Evolutionary conservation across 805 yeast species (phyloP).

Genomic region (Soucietia sequanensis): DNA sequence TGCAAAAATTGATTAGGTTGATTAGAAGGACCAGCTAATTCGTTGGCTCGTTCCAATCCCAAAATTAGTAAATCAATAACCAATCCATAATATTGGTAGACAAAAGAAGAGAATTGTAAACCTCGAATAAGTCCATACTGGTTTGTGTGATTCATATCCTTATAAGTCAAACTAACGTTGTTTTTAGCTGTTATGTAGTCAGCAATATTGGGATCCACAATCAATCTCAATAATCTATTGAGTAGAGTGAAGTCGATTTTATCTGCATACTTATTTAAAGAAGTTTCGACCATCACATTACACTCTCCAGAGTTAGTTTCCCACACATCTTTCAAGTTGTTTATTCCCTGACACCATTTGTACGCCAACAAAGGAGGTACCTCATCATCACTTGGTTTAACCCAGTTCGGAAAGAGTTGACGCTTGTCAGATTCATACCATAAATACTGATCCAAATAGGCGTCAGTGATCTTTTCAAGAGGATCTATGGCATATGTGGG

Average conservation of each 20-base stretch:
- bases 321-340: constrained; percentile 80
- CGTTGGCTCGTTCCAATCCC: constrained; percentile 84
- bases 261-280: constrained; percentile 69
- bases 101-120: constrained; percentile 84
- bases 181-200: constrained; percentile 93
- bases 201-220: constrained; percentile 88
- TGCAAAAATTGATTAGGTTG: constrained; percentile 79
- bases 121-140: constrained; percentile 88
- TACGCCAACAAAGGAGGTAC: constrained; percentile 89
- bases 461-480: constrained; percentile 92
- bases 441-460: constrained; percentile 89
- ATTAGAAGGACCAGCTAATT: constrained; percentile 75
- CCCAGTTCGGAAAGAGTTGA: constrained; percentile 90
- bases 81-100: constrained; percentile 87
- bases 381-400: constrained; percentile 92
- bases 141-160: constrained; percentile 94
- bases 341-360: constrained; percentile 92
- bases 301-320: constrained; percentile 69
- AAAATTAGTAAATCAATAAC: constrained; percentile 76
- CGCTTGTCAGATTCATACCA: constrained; percentile 95
- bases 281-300: constrained; percentile 80
- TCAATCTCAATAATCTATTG: constrained; percentile 74
- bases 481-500: constrained; percentile 92
- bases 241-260: constrained; percentile 85
- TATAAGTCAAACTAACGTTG: constrained; percentile 76